Percentiles rank a stretch among this genome's conserved stretches.
phyloP scores from a whole-genome alignment of 495 filamentous ascomycete species.

The Trichoderma reesei region DNA sequence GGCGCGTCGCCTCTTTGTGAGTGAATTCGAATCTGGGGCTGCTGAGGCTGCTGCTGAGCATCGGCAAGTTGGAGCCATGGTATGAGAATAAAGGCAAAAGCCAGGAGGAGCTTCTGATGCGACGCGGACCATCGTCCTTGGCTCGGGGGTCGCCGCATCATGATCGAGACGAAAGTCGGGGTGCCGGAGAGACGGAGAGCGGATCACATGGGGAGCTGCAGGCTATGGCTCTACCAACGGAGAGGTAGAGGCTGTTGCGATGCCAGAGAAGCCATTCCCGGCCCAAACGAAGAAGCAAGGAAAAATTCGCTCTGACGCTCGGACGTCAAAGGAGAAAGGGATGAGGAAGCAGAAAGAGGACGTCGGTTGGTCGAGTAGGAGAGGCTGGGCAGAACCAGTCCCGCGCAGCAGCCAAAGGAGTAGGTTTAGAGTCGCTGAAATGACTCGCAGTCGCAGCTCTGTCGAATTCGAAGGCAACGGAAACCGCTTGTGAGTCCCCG shows the following conservation, averaged over 20 bases:
- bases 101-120: constrained; percentile 36
- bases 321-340: neutral
- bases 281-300: neutral
- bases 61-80: constrained; percentile 43
- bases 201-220: constrained; percentile 17
- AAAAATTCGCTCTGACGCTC: neutral
- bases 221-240: neutral
- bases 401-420: neutral
- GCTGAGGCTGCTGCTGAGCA: constrained; percentile 46
- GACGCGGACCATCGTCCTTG: constrained; percentile 36
- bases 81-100: constrained; percentile 42
- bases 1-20: constrained; percentile 14
- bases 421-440: neutral
- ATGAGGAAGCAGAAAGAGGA: neutral
- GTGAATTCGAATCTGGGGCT: constrained; percentile 23
- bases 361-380: neutral
- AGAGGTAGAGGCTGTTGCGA: constrained; percentile 1
- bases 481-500: neutral
- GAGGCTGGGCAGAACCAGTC: neutral
- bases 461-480: neutral
- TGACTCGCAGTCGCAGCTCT: neutral
- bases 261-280: constrained; percentile 4
- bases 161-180: constrained; percentile 28
- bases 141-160: constrained; percentile 48
- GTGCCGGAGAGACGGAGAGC: constrained; percentile 7